Evolutionary conservation across 805 yeast genomes (phyloP).

Genomic region (Kuraishia hungarica): DNA sequence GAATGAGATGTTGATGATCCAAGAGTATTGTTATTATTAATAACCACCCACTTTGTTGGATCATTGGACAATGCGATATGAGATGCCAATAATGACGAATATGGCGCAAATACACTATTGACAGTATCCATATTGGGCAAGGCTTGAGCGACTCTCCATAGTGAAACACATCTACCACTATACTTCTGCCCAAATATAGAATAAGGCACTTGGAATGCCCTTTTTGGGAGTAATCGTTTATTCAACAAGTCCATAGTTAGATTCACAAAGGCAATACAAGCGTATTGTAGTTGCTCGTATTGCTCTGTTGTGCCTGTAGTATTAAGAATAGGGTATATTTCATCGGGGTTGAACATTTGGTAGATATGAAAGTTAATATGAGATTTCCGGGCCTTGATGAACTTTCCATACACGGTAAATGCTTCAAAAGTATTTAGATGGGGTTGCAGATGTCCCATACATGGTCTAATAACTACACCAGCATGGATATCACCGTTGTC

Average conservation of each 20-base stretch:
- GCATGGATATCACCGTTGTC: slow-evolving; percentile 11
- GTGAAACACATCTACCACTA: background rate
- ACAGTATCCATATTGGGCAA: background rate
- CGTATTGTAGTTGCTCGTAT: slow-evolving; percentile 1
- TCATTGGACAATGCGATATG: background rate
- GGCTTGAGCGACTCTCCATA: background rate
- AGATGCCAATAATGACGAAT: background rate
- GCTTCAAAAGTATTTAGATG: background rate
- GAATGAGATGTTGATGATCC: background rate
- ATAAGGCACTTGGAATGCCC: background rate
- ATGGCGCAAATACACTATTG: background rate
- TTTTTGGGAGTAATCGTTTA: background rate
- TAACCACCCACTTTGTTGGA: background rate
- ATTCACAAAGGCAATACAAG: background rate
- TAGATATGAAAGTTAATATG: slow-evolving; percentile 1
- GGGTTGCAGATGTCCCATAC: slow-evolving; percentile 6
- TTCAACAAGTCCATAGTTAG: background rate
- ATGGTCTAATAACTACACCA: slow-evolving; percentile 29
- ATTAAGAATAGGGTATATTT: background rate
- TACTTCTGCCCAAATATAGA: background rate
- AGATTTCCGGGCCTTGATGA: background rate
- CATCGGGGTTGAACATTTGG: background rate
- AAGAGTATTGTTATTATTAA: no score
- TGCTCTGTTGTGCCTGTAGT: background rate
- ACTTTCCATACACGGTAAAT: background rate